phyloP scores from a whole-genome alignment of 345 rosid species.

The Jatropha curcas region DNA sequence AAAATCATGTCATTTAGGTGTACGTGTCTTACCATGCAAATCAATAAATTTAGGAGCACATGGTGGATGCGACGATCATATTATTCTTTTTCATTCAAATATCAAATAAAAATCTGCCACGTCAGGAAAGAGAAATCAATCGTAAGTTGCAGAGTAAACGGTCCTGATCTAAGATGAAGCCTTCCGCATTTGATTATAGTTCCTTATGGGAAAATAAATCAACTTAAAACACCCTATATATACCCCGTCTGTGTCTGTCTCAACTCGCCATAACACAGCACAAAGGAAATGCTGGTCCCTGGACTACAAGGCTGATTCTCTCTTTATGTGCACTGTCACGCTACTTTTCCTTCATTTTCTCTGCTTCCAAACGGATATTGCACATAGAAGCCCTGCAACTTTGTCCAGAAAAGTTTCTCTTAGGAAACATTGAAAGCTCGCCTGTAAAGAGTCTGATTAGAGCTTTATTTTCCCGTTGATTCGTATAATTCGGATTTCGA shows the following conservation, averaged over 20 bases:
- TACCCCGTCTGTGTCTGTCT: neutral
- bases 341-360: constrained; percentile 6
- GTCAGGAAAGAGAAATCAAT: neutral
- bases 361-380: neutral
- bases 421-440: neutral
- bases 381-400: neutral
- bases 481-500: neutral
- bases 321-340: neutral
- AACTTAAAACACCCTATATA: neutral
- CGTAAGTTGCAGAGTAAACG: neutral
- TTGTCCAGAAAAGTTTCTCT: too few species aligned
- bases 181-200: neutral
- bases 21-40: too few species aligned
- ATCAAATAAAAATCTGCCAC: constrained; percentile 2
- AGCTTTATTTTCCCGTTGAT: neutral
- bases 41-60: too few species aligned
- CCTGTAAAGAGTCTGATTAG: neutral
- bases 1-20: too few species aligned
- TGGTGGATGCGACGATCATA: neutral
- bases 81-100: neutral
- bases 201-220: too few species aligned
- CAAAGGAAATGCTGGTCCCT: neutral
- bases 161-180: neutral
- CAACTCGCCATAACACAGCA: neutral
- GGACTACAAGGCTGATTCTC: neutral